A percentile compares a stretch with the other conserved stretches of the same genome.
These are phyloP conservation scores for Saccharomycopsis vini DNA, from an alignment of 805 yeast genomes.

Conservation along the genomic window DNA sequence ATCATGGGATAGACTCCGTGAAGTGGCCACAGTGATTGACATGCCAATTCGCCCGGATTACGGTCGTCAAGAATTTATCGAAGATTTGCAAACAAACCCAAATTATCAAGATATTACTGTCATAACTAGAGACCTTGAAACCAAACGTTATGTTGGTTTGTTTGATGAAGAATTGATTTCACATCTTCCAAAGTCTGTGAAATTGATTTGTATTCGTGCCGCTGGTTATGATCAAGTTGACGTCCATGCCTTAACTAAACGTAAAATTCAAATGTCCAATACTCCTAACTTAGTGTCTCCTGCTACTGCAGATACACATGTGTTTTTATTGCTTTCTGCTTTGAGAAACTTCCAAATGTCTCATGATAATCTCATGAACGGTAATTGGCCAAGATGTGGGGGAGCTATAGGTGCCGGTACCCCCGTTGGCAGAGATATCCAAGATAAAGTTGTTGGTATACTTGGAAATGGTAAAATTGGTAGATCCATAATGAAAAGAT, in stretches of 20 bases:
- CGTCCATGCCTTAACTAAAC: constrained; percentile 39
- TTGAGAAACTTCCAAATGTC: constrained; percentile 61
- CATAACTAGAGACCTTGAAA: constrained; percentile 45
- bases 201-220: constrained; percentile 52
- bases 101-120: constrained; percentile 24
- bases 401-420: constrained; percentile 50
- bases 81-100: constrained; percentile 29
- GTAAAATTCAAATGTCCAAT: constrained; percentile 56
- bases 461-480: constrained; percentile 91
- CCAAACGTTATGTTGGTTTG: constrained; percentile 47
- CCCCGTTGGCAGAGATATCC: constrained; percentile 65
- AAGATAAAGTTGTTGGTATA: constrained; percentile 68
- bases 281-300: constrained; percentile 58
- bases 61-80: constrained; percentile 33
- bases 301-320: constrained; percentile 67
- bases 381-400: constrained; percentile 53
- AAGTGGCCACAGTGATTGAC: constrained; percentile 39
- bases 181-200: constrained; percentile 45
- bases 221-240: constrained; percentile 76
- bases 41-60: constrained; percentile 26
- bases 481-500: constrained; percentile 62
- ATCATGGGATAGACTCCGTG: constrained; percentile 52
- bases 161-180: constrained; percentile 54
- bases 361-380: constrained; percentile 41
- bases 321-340: constrained; percentile 52